These are phyloP conservation scores for Austroboletus festivus DNA, from an alignment of 768 basidiomycete species.

Conservation along the genomic window DNA sequence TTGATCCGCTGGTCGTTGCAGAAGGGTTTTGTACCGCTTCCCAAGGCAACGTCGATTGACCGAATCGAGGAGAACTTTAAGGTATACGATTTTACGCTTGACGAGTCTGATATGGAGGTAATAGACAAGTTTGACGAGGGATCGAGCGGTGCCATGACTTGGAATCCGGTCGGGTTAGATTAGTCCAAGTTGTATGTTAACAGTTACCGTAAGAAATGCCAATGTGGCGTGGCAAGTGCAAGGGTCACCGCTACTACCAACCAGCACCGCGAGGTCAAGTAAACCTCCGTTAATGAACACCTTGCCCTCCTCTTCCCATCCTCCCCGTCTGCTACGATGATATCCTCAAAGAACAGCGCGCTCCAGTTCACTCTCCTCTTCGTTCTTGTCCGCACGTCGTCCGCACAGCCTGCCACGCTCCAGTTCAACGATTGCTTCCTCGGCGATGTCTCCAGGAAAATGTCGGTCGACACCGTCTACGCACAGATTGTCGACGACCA, in stretches of 20 bases:
- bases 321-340: slow-evolving; percentile 26
- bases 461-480: slow-evolving; percentile 68
- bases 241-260: too few relatives aligned
- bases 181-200: too few relatives aligned
- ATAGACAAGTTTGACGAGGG: slow-evolving; percentile 72
- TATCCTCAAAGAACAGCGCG: slow-evolving; percentile 2
- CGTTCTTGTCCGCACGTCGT: slow-evolving; percentile 24
- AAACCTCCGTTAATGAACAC: slow-evolving; percentile 22
- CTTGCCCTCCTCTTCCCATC: slow-evolving; percentile 7
- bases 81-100: slow-evolving; percentile 72
- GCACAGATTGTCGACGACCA: slow-evolving; percentile 58
- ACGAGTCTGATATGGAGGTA: slow-evolving; percentile 54
- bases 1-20: slow-evolving; percentile 54
- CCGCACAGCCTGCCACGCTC: slow-evolving; percentile 59
- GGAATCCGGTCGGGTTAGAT: slow-evolving; percentile 84
- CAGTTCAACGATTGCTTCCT: slow-evolving; percentile 69
- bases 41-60: slow-evolving; percentile 65
- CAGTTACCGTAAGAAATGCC: too few relatives aligned
- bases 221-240: slow-evolving; percentile 32
- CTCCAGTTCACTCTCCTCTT: slow-evolving; percentile 8
- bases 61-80: slow-evolving; percentile 72
- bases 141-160: slow-evolving; percentile 65
- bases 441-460: slow-evolving; percentile 50
- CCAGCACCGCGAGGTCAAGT: too few relatives aligned
- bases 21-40: slow-evolving; percentile 60